Base-by-base conservation (phyloP, 257 asterid species). In the Nicotiana tabacum region DNA sequence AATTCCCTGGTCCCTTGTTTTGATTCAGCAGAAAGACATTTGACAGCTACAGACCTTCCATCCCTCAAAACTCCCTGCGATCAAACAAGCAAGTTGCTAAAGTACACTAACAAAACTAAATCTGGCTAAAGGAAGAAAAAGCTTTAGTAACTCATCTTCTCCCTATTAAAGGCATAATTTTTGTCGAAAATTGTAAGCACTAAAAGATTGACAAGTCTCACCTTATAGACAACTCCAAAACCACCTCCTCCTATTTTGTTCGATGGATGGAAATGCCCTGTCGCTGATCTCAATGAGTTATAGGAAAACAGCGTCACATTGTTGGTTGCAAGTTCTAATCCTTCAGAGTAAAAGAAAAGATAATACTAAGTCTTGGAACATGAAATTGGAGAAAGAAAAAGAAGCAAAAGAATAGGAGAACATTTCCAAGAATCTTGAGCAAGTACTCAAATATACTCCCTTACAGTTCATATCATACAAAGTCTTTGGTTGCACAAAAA, bases 201-300 rank as follows among this genome's bases (percentile, higher is more conserved):
- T 5, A 3, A 55, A 16, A 53, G 27, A 39, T 37, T 65, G 66
- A 43, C 16, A 16, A 69, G 80, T 82, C 70, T 84, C 56, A 90
- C 98, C 92, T 89, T 90, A 77, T 92, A 86, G 35, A 94, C 98
- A 32, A 89, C 91, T 46, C 98, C 98, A 68, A 86, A 94, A 46
- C 98, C 98, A 43, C 98, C 98, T 77, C 91, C 82, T 66, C 98
- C 98, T 51, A 93, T 89, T 88, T 78, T 93, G 90, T 92, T 93
- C 3, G 94, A 91, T 65, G 89, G 90, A 70, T 93, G 91, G 81
- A 95, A 95, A 83, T 85, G 82, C 39, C 86, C 83, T 1, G 97
- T 92, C 3, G 98, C 98, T 84, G 97, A 92, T 79, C 92, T 87
- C 86, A 95, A 78, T 3, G 92, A 83, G 66, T 90, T 86, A 74